Conservation (phyloP, 2,329 filamentous ascomycete species). For the Laburnicola sp. region DNA sequence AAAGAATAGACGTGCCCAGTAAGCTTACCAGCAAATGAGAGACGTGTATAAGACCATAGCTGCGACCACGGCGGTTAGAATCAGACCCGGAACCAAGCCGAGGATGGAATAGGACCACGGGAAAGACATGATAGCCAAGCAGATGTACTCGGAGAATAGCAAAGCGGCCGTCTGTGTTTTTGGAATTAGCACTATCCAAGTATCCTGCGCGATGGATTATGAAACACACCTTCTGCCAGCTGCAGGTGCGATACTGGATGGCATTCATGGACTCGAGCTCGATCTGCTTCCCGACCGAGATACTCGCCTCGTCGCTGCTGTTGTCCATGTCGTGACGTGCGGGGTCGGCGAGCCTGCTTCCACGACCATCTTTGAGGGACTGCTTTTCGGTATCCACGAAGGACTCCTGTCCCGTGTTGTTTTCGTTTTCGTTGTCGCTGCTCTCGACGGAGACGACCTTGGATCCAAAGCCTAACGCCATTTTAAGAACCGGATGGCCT, state of each 20-base stretch:
- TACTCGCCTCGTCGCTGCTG: conserved; percentile 44
- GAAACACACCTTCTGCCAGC: conserved; percentile 76
- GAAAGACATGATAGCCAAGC: conserved; percentile 91
- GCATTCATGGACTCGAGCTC: conserved; percentile 74
- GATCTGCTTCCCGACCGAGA: conserved; percentile 67
- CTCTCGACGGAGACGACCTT: conserved; percentile 22
- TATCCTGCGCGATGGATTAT: neutral
- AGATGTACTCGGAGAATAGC: conserved; percentile 95
- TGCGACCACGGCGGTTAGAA: conserved; percentile 79
- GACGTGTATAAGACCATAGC: conserved; percentile 81
- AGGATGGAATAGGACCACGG: conserved; percentile 89
- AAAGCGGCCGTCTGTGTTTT: conserved; percentile 77
- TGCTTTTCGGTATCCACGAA: conserved; percentile 37
- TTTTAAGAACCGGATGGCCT: conserved; percentile 54
- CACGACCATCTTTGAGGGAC: conserved; percentile 28
- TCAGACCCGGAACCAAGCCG: conserved; percentile 82
- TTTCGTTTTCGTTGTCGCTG: conserved; percentile 36
- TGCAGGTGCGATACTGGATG: conserved; percentile 91
- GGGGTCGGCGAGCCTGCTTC: conserved; percentile 49
- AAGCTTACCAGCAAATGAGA: conserved; percentile 61
- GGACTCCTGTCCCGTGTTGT: conserved; percentile 14
- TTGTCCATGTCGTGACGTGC: conserved; percentile 36
- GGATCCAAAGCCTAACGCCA: conserved; percentile 51
- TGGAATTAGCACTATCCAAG: conserved; percentile 13
- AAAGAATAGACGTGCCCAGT: neutral